Conservation (phyloP, 2,329 filamentous ascomycete genomes). For the Fusarium graminum region DNA sequence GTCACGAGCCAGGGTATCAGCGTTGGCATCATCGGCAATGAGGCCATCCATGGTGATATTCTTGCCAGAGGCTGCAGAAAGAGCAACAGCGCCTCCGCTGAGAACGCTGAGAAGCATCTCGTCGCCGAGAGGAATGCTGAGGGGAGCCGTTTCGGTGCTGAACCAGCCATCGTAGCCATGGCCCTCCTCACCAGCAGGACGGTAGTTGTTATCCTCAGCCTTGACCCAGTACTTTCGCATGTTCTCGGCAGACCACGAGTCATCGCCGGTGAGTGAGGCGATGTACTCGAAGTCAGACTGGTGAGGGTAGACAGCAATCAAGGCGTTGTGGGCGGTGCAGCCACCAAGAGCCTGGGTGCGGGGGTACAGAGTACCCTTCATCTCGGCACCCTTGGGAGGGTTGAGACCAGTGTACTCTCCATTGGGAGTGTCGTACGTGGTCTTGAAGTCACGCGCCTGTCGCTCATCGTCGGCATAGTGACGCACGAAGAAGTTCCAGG, state of each 20-base stretch:
- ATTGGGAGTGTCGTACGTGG: conserved; percentile 65
- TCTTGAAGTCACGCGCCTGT: conserved; percentile 69
- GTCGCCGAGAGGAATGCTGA: conserved; percentile 35
- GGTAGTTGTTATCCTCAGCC: conserved; percentile 68
- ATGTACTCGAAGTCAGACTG: conserved; percentile 71
- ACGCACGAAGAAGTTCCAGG: conserved; percentile 74
- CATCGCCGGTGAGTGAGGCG: conserved; percentile 69
- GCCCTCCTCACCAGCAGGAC: conserved; percentile 22
- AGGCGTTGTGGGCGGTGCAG: conserved; percentile 70
- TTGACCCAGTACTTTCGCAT: conserved; percentile 71
- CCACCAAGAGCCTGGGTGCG: conserved; percentile 62
- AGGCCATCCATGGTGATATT: conserved; percentile 37
- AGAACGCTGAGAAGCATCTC: conserved; percentile 36
- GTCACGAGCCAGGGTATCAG: conserved; percentile 38
- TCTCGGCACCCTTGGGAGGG: conserved; percentile 57
- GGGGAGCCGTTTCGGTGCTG: conserved; percentile 37
- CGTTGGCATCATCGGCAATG: conserved; percentile 37
- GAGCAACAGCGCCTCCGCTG: conserved; percentile 27
- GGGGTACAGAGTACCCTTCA: conserved; percentile 62
- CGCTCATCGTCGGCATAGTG: conserved; percentile 68
- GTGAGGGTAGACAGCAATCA: conserved; percentile 70
- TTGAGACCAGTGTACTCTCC: conserved; percentile 64
- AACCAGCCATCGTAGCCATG: conserved; percentile 46
- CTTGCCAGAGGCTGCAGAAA: conserved; percentile 21
- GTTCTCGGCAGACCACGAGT: conserved; percentile 68